These are phyloP conservation scores for Fusarium udum DNA, from an alignment of 2,329 filamentous ascomycete genomes.

Conservation along the genomic window DNA sequence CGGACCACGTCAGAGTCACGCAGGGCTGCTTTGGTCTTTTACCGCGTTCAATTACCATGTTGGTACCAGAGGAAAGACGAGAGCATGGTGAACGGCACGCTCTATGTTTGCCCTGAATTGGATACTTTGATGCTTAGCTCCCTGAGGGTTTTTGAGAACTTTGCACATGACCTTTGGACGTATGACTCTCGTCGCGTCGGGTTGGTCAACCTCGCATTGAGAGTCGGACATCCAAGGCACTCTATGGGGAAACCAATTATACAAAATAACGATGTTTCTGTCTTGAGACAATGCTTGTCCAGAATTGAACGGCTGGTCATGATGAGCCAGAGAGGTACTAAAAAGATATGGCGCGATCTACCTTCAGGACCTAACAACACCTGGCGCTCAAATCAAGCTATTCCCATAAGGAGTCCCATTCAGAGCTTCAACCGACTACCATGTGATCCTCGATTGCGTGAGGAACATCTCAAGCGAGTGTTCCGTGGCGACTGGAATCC, in stretches of 20 bases:
- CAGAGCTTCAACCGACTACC: neutral
- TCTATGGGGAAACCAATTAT: rapidly evolving
- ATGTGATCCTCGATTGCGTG: neutral
- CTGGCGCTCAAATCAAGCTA: neutral
- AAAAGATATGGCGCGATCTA: neutral
- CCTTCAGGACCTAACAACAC: neutral
- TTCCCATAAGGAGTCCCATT: neutral
- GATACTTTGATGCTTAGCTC: neutral
- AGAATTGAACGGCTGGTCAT: neutral
- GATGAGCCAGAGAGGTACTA: rapidly evolving
- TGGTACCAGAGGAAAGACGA: neutral
- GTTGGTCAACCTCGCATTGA: neutral
- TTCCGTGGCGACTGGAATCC: rapidly evolving
- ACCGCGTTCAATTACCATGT: neutral
- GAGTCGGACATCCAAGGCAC: rapidly evolving
- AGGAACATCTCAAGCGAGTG: neutral
- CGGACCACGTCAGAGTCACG: neutral
- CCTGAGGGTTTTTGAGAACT: rapidly evolving
- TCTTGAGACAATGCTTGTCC: neutral
- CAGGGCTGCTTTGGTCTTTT: neutral
- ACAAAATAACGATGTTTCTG: rapidly evolving
- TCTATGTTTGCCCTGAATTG: slow-evolving; percentile 3
- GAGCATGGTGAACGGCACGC: neutral
- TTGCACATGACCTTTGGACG: neutral
- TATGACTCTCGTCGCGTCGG: neutral